Conservation (phyloP, 345 rosid species). For the Ceriops decandra region DNA sequence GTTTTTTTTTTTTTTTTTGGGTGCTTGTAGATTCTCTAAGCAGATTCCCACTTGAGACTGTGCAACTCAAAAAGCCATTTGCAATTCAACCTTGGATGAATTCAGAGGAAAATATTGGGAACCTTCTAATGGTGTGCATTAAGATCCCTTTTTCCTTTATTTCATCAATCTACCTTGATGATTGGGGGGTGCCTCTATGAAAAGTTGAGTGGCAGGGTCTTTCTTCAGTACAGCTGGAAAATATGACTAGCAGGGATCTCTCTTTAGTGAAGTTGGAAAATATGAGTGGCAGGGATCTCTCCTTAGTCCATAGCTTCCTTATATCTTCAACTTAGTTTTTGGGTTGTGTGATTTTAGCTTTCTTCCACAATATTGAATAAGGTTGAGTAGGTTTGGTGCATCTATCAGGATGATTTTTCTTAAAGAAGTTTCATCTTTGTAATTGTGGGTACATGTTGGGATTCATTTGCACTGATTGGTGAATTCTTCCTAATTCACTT, state of each 20-base stretch:
- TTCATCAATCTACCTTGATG: neutral
- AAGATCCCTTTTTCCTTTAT: neutral
- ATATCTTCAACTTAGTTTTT: too few relatives aligned
- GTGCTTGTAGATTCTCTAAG: slow-evolving; percentile 56
- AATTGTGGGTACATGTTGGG: neutral
- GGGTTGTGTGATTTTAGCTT: too few relatives aligned
- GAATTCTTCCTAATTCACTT: neutral
- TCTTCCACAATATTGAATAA: too few relatives aligned
- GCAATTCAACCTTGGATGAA: slow-evolving; percentile 78
- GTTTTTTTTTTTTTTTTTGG: neutral
- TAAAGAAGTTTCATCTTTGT: neutral
- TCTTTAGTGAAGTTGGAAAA: neutral
- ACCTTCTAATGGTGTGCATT: slow-evolving; percentile 84
- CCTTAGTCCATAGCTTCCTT: neutral
- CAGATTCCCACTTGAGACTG: slow-evolving; percentile 60
- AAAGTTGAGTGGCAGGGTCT: too few relatives aligned
- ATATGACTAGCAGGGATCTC: too few relatives aligned
- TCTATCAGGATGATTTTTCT: neutral
- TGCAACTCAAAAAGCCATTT: slow-evolving; percentile 74
- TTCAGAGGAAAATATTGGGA: slow-evolving; percentile 81
- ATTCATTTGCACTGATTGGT: neutral
- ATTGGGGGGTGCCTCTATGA: neutral
- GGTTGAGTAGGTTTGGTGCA: too few relatives aligned
- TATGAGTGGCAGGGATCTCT: too few relatives aligned
- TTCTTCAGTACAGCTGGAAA: too few relatives aligned